A percentile compares a stretch with the other conserved stretches of the same genome.
These are phyloP conservation scores for Talaromyces sp. DNA, from an alignment of 2,329 filamentous ascomycete genomes.

Conservation along the genomic window DNA sequence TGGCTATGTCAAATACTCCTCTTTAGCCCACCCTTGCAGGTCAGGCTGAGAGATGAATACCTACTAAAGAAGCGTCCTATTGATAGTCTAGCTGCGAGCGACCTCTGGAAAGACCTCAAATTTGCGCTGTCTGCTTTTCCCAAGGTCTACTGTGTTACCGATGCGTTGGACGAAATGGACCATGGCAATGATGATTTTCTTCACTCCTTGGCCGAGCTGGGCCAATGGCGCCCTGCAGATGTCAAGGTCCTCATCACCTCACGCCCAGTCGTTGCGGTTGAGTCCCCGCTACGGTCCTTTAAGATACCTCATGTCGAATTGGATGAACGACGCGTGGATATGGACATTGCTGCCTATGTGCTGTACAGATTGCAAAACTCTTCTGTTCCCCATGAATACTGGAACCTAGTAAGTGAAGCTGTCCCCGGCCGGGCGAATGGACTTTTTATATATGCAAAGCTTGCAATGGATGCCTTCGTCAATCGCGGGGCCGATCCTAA, in stretches of 20 bases:
- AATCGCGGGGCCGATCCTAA: not conserved
- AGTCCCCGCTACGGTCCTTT: not conserved
- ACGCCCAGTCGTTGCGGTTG: not conserved
- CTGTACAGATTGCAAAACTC: conserved; percentile 14
- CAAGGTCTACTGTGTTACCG: conserved; percentile 7
- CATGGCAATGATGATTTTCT: conserved; percentile 5
- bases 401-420: conserved; percentile 15
- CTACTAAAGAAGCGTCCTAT: not conserved
- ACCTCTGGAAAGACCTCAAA: conserved; percentile 14
- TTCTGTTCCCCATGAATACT: conserved; percentile 11
- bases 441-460: conserved; percentile 19
- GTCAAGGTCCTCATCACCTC: conserved; percentile 9
- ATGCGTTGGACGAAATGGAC: conserved; percentile 11
- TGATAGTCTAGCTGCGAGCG: conserved; percentile 1
- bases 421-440: conserved; percentile 19
- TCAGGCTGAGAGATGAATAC: conserved; percentile 1
- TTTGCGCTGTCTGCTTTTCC: not conserved
- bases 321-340: conserved; percentile 11
- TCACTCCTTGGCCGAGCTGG: not conserved
- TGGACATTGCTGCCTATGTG: conserved; percentile 19
- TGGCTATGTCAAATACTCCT: conserved; percentile 12
- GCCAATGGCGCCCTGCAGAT: conserved; percentile 5
- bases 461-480: conserved; percentile 17
- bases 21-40: conserved; percentile 23
- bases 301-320: not conserved